Evolutionary conservation across 805 yeast genomes (phyloP), one percentile per base, ranked within the genome.

Genomic region (Kluyveromyces starmeri): DNA sequence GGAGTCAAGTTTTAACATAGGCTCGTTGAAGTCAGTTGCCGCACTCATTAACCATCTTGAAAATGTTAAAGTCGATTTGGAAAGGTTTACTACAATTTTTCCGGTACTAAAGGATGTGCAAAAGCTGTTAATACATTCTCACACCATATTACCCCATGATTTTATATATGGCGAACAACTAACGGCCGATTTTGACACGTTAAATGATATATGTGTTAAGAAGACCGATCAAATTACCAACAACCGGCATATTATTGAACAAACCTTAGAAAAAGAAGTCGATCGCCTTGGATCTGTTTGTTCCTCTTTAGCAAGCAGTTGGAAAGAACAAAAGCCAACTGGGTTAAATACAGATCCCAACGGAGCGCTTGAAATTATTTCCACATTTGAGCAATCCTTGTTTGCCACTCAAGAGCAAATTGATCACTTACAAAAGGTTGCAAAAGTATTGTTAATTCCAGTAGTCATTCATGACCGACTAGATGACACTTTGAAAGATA

Each of bases 161-260:
- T 79, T 86, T 80, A 41, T 77, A 1, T 72, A 62, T 48, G 61
- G 61, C 30, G 92, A 81, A 26, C 94, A 83, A 44, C 37, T 83
- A 0, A 74, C 71, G 10, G 63, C 61, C 33, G 75, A 71, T 35
- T 50, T 65, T 35, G 46, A 58, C 1, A 60, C 73, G 2, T 47
- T 77, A 20, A 34, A 43, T 1, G 62, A 70, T 23, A 50, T 71
- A 8, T 34, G 69, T 27, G 41, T 42, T 3, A 44, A 50, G 24
- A 62, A 71, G 43, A 48, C 55, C 7, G 41, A 36, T 1, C 41
- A 61, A 3, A 58, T 82, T 6, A 57, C 62, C 7, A 58, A 60
- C 0, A 66, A 73, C 35, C 40, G 54, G 7, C 70, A 66, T n/a
- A 42, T 60, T 0, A 61, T 76, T 10, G 39, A 59, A 1, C 59